phyloP scores from a whole-genome alignment of 2,329 filamentous ascomycete species.

The Pseudogymnoascus sp. region DNA sequence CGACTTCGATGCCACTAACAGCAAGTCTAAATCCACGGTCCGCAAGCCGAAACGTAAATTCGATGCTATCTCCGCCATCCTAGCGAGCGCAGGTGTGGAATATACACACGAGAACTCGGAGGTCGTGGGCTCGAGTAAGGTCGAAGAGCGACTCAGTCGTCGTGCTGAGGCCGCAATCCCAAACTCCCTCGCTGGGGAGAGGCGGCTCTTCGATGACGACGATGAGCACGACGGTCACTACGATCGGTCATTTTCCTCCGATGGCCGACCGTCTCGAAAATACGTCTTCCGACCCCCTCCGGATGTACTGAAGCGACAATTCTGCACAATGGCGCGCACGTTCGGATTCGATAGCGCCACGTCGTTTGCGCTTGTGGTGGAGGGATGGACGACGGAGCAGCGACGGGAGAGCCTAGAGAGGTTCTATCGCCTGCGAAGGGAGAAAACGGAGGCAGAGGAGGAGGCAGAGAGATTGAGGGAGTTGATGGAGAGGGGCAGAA shows the following conservation, averaged over 20 bases:
- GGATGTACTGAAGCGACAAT: conserved; percentile 70
- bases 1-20: conserved; percentile 39
- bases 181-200: conserved; percentile 20
- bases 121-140: conserved; percentile 82
- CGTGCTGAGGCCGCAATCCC: conserved; percentile 44
- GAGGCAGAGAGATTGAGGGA: background rate
- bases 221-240: conserved; percentile 38
- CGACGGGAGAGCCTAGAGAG: conserved; percentile 68
- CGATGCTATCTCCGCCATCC: conserved; percentile 81
- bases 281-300: conserved; percentile 54
- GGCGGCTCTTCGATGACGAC: conserved; percentile 28
- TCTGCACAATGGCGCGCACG: conserved; percentile 79
- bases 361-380: conserved; percentile 84
- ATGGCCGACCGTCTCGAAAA: conserved; percentile 19
- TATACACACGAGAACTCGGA: conserved; percentile 97
- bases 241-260: conserved; percentile 11
- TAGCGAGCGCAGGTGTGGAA: conserved; percentile 79
- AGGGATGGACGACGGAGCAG: conserved; percentile 81
- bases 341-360: conserved; percentile 70
- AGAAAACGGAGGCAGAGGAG: conserved; percentile 15
- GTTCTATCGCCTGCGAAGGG: conserved; percentile 63
- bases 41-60: conserved; percentile 36
- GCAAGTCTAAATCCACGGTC: conserved; percentile 31
- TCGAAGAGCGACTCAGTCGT: conserved; percentile 79
- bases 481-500: background rate